A percentile compares a stretch with the other conserved stretches of the same genome.
phyloP scores from a whole-genome alignment of 139 green algal species.

The Dunaliella primolecta region DNA sequence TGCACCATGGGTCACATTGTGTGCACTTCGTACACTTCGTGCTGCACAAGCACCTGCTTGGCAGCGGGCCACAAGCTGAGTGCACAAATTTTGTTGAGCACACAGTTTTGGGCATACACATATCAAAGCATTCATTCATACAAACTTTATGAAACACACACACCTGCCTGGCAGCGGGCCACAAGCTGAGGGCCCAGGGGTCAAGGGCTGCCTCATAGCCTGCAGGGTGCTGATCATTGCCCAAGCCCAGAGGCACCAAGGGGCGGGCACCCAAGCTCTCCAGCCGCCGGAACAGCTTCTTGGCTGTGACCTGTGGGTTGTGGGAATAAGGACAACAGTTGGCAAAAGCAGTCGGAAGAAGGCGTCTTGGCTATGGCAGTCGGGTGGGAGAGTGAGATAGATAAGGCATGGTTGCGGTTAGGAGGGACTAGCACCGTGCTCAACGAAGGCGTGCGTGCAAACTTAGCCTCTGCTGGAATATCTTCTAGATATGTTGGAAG shows the following conservation, averaged over 20 bases:
- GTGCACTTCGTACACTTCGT: background rate
- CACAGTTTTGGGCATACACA: no score
- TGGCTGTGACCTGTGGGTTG: conserved; percentile 61
- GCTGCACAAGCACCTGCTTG: conserved; percentile 19
- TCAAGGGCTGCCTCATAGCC: conserved; percentile 90
- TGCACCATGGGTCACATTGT: background rate
- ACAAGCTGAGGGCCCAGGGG: conserved; percentile 81
- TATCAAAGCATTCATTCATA: background rate
- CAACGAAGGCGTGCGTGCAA: background rate
- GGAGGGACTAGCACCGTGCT: background rate
- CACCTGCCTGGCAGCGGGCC: conserved; percentile 44
- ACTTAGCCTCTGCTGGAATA: background rate
- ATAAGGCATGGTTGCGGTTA: background rate
- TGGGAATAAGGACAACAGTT: background rate
- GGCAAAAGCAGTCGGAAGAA: background rate
- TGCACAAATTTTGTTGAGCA: no score
- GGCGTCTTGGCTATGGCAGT: background rate
- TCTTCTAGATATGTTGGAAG: background rate
- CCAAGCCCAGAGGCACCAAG: conserved; percentile 71
- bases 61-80: no score
- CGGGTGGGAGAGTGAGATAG: background rate
- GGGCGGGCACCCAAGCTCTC: conserved; percentile 66
- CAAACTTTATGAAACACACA: background rate
- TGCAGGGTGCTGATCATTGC: conserved; percentile 82
- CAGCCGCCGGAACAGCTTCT: conserved; percentile 88